Evolutionary conservation across 192 early-diverging fungal genomes (phyloP), one percentile per base, ranked within the genome.

Genomic region (Powellomyces hirtus): DNA sequence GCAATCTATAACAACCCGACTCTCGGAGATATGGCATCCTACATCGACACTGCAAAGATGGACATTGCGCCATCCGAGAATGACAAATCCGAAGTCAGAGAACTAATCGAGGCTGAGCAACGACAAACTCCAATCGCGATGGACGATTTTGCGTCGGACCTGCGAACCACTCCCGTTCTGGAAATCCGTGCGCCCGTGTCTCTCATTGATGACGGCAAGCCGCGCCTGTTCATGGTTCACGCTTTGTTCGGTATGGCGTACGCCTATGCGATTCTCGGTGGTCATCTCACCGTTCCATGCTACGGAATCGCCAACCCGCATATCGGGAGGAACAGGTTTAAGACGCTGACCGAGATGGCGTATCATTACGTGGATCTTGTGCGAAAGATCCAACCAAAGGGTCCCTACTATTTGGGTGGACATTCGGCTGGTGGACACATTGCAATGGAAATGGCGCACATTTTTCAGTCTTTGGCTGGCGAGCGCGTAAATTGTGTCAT

Each of bases 231-330:
- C 52, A 22, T 66, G 34, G 42, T 66, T 36, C 64, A 66, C 64
- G 64, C 29, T 52, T 29, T 66, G 16, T 37, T 37, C 34, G 64
- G 64, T 14, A 66, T 66, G 64, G 50, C 64, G 8, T 37, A 26
- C 29, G 26, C 35, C 34, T 66, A 37, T 24, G 38, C 38, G 49
- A 26, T 29, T 10, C 52, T 66, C n/a, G 64, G 64, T 26, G 20
- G 51, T n/a, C 56, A 56, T 38, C 11, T 66, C 18, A 27, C 22
- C 22, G 56, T 37, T 33, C 31, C 29, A 30, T 56, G 35, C 14
- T 66, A 66, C 64, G 64, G 31, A 13, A 52, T 66, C 51, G 64
- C 31, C 10, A 37, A 66, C 52, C 29, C 18, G 37, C 64, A 56
- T 22, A n/a, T 66, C 33, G 64, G 64, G 10, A 18, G 6, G 18